phyloP scores from a whole-genome alignment of 164 flowering plant species.

The Sextonia rubra region DNA sequence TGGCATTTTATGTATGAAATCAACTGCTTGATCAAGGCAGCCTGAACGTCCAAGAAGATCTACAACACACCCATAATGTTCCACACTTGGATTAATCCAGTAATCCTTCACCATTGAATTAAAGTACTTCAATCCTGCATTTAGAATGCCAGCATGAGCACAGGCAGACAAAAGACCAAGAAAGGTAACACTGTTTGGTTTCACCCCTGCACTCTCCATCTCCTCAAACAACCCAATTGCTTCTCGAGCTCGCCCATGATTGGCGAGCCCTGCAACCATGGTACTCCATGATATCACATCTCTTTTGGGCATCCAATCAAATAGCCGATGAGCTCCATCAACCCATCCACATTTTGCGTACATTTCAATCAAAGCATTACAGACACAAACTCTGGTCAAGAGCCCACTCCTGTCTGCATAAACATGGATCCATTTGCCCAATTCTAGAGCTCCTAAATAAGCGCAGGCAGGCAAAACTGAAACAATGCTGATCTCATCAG shows the following conservation, averaged over 20 bases:
- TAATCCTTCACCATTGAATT: slow-evolving; percentile 24
- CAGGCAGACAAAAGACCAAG: slow-evolving; percentile 32
- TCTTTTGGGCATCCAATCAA: slow-evolving; percentile 13
- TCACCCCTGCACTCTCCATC: slow-evolving; percentile 19
- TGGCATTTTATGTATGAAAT: slow-evolving; percentile 22
- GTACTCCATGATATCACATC: slow-evolving; percentile 37
- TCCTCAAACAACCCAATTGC: slow-evolving; percentile 22
- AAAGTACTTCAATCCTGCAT: slow-evolving; percentile 25
- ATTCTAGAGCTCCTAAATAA: slow-evolving; percentile 66
- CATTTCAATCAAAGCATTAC: slow-evolving; percentile 80
- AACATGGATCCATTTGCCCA: slow-evolving; percentile 71
- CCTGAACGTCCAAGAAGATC: slow-evolving; percentile 34
- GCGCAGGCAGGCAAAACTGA: slow-evolving; percentile 73
- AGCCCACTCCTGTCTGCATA: slow-evolving; percentile 49
- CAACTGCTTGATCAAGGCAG: slow-evolving; percentile 22
- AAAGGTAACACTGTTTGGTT: slow-evolving; percentile 28
- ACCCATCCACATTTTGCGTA: slow-evolving; percentile 41
- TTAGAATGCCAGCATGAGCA: slow-evolving; percentile 24
- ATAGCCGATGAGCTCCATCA: slow-evolving; percentile 19
- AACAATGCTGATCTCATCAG: slow-evolving; percentile 54
- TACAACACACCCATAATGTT: slow-evolving; percentile 34
- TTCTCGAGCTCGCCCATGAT: slow-evolving; percentile 24
- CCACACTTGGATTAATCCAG: slow-evolving; percentile 22
- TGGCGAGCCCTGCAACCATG: slow-evolving; percentile 26
- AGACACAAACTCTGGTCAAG: slow-evolving; percentile 33